phyloP scores from a whole-genome alignment of 2,329 filamentous ascomycete genomes.

The Tolypocladium cylindrosporum region DNA sequence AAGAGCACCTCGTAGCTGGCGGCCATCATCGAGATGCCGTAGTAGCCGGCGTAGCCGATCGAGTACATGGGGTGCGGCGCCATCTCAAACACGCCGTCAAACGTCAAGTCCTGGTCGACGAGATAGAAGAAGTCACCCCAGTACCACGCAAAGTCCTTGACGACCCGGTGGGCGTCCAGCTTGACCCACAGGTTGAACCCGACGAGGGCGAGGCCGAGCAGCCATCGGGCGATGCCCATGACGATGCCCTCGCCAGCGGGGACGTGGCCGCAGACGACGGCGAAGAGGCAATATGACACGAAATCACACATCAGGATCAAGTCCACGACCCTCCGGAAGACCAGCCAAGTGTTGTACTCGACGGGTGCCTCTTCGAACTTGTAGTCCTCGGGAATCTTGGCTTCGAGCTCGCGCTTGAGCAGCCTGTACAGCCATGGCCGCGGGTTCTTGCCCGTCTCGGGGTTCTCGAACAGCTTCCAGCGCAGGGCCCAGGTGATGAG shows the following conservation, averaged over 20 bases:
- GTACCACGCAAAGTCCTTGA: conserved; percentile 99
- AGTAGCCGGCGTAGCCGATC: conserved; percentile 94
- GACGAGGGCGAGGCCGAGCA: conserved; percentile 65
- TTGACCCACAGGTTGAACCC: conserved; percentile 98
- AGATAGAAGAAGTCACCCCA: conserved; percentile 99
- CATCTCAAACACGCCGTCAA: conserved; percentile 98
- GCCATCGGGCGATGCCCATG: conserved; percentile 68
- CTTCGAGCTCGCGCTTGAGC: conserved; percentile 82
- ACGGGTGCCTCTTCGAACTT: conserved; percentile 84
- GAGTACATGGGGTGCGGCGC: conserved; percentile 98
- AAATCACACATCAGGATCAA: conserved; percentile 99
- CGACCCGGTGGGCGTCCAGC: conserved; percentile 90
- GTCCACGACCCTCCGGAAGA: conserved; percentile 92
- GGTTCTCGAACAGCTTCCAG: conserved; percentile 77
- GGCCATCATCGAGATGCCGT: conserved; percentile 96
- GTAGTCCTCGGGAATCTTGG: conserved; percentile 91
- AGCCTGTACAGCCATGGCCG: conserved; percentile 73
- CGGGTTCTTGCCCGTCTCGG: conserved; percentile 70
- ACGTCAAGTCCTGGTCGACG: conserved; percentile 93
- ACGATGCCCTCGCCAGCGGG: conserved; percentile 62
- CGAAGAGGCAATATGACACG: conserved; percentile 91
- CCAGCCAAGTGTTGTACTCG: conserved; percentile 98
- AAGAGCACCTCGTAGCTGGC: conserved; percentile 96
- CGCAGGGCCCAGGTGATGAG: conserved; percentile 82
- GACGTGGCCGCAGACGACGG: conserved; percentile 71